Percentiles rank a stretch among this genome's conserved stretches.
These are phyloP conservation scores for Botrytis deweyae DNA, from an alignment of 2,329 filamentous ascomycete species.

Conservation along the genomic window DNA sequence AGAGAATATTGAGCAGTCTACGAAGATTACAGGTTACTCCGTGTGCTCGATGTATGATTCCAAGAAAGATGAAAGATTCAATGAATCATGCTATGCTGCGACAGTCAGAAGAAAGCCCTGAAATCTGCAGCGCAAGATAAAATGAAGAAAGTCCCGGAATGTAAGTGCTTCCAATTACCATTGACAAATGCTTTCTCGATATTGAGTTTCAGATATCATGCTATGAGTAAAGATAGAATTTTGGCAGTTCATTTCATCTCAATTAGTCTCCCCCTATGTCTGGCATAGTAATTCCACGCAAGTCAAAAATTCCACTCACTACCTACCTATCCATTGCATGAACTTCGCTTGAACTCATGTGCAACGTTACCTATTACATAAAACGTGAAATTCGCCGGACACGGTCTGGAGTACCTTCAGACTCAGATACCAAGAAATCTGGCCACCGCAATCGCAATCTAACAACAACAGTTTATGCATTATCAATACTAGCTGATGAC, in stretches of 20 bases:
- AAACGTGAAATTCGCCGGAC: neutral
- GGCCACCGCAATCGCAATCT: neutral
- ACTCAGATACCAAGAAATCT: neutral
- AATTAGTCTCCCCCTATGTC: neutral
- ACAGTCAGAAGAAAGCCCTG: neutral
- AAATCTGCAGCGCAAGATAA: neutral
- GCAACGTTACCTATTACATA: neutral
- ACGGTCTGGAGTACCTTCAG: neutral
- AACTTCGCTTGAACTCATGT: neutral
- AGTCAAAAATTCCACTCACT: neutral
- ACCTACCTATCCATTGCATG: neutral
- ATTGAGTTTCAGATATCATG: neutral
- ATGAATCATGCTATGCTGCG: neutral
- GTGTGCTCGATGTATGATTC: neutral
- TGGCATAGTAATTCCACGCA: neutral
- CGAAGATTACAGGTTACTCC: accelerated
- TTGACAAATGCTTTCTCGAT: neutral
- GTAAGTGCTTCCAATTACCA: neutral
- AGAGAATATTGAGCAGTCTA: neutral
- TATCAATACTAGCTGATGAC: neutral
- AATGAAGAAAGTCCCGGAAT: neutral
- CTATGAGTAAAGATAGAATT: neutral
- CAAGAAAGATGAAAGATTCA: neutral
- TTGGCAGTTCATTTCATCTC: neutral
- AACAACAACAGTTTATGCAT: neutral